phyloP scores from a whole-genome alignment of 108 stramenopile genomes.

The Aureococcus anophagefferens region DNA sequence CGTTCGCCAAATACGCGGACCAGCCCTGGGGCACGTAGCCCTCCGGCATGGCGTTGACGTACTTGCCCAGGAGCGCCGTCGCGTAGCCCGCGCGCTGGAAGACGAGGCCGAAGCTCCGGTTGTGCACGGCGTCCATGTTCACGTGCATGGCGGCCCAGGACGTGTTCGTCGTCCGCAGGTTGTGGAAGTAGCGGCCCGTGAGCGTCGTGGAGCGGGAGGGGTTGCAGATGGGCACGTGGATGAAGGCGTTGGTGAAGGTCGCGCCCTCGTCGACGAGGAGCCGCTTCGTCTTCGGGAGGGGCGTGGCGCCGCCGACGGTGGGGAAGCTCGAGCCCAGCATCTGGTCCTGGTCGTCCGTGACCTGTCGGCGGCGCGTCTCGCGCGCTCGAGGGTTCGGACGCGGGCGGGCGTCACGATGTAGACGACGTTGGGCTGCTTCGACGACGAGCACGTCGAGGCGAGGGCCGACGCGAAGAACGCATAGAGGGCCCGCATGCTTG shows the following conservation, averaged over 20 bases:
- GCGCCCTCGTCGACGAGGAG: constrained; percentile 24
- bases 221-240: constrained; percentile 44
- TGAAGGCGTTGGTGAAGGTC: constrained; percentile 33
- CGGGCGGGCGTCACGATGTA: too few species aligned
- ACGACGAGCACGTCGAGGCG: too few species aligned
- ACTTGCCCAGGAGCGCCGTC: constrained; percentile 41
- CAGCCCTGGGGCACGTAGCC: constrained; percentile 23
- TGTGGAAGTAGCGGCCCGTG: too few species aligned
- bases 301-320: constrained; percentile 26
- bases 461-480: too few species aligned
- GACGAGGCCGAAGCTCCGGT: too few species aligned
- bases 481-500: too few species aligned
- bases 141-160: constrained; percentile 26
- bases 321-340: too few species aligned
- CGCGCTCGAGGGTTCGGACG: too few species aligned
- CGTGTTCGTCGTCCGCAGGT: constrained; percentile 9
- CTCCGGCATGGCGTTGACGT: constrained; percentile 32
- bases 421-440: too few species aligned
- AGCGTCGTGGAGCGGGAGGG: constrained; percentile 28
- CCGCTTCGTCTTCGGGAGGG: constrained; percentile 18
- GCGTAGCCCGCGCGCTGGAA: constrained; percentile 16
- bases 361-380: too few species aligned
- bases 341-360: constrained; percentile 37
- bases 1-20: constrained; percentile 35
- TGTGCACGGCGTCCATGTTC: constrained; percentile 11